A percentile compares a stretch with the other conserved stretches of the same genome.
Conservation (phyloP, 2,329 filamentous ascomycete species). For the Acrocalymma vagum region DNA sequence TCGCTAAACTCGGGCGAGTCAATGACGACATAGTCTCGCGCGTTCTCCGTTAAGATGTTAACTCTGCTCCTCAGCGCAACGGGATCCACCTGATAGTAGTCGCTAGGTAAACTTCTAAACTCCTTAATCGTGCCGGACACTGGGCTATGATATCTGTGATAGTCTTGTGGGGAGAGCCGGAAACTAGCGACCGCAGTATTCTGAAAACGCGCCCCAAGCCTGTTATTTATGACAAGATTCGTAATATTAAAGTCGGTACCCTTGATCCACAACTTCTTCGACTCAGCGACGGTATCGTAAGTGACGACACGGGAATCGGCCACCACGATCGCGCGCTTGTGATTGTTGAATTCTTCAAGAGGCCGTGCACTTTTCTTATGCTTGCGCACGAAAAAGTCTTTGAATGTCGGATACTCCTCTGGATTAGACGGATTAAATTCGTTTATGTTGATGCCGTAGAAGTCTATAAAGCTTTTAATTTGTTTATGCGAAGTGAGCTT, state of each 20-base stretch:
- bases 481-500: slow-evolving; percentile 38
- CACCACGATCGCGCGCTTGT: slow-evolving; percentile 38
- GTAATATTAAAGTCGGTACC: slow-evolving; percentile 53
- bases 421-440: slow-evolving; percentile 49
- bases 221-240: slow-evolving; percentile 47
- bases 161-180: slow-evolving; percentile 55
- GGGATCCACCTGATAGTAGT: slow-evolving; percentile 57
- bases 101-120: slow-evolving; percentile 51
- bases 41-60: slow-evolving; percentile 50
- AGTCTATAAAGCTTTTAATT: slow-evolving; percentile 49
- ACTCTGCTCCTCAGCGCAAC: slow-evolving; percentile 38
- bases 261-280: slow-evolving; percentile 57
- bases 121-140: slow-evolving; percentile 49
- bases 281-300: slow-evolving; percentile 44
- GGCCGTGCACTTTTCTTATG: slow-evolving; percentile 43
- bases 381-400: slow-evolving; percentile 50
- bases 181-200: slow-evolving; percentile 52
- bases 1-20: slow-evolving; percentile 50
- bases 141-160: slow-evolving; percentile 57
- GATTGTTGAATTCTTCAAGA: slow-evolving; percentile 32
- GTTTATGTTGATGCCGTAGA: slow-evolving; percentile 48
- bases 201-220: slow-evolving; percentile 42
- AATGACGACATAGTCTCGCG: slow-evolving; percentile 49
- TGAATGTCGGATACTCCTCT: slow-evolving; percentile 45
- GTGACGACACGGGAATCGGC: slow-evolving; percentile 50